Evolutionary conservation across 2,329 filamentous ascomycete species (phyloP).

Genomic region (Trichoderma guizhouense): DNA sequence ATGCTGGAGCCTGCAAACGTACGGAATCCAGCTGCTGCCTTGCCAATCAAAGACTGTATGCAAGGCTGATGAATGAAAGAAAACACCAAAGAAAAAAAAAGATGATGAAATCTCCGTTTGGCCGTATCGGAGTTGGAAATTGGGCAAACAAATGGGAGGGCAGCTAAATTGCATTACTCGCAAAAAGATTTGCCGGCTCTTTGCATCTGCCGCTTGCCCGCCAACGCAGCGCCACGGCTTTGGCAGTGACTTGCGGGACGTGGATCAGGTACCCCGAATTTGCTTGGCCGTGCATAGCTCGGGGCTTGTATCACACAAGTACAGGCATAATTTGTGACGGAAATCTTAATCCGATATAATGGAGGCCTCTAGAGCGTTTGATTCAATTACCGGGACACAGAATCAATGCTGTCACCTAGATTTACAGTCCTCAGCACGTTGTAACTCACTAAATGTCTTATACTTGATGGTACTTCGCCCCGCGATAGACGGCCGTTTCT

Average conservation of each 20-base stretch:
- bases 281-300: not conserved
- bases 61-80: not conserved
- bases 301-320: not conserved
- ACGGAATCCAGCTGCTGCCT: constrained; percentile 3
- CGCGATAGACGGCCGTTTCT: not conserved
- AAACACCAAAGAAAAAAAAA: not conserved
- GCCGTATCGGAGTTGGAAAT: not conserved
- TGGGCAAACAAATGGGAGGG: not conserved
- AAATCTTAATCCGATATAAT: accelerated
- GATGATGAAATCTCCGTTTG: not conserved
- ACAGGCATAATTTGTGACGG: not conserved
- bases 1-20: not conserved
- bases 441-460: not conserved
- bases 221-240: not conserved
- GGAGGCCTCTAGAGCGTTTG: not conserved
- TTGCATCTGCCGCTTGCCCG: not conserved
- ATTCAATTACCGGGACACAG: not conserved
- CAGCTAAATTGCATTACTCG: not conserved
- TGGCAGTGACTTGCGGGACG: not conserved
- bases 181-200: not conserved
- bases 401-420: accelerated
- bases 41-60: not conserved
- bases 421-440: not conserved
- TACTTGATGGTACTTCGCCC: not conserved
- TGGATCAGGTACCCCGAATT: not conserved